Conservation (phyloP, 1,284 basidiomycete species). For the Puccinia novopanici region DNA sequence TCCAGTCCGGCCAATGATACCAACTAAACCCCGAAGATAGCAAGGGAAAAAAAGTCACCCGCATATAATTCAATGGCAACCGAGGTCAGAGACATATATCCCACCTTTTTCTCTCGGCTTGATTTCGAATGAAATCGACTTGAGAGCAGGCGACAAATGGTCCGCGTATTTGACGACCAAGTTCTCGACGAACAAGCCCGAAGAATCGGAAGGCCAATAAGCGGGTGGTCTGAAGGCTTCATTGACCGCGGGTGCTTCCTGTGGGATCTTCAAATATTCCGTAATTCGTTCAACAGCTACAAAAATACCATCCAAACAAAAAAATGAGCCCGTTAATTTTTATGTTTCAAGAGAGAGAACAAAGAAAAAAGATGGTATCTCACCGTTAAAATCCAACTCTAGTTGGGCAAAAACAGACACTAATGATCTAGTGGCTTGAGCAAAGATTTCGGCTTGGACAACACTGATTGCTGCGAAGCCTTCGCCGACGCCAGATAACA, state of each 20-base stretch:
- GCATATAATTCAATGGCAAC: not conserved
- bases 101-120: conserved; percentile 54
- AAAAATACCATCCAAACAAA: not conserved
- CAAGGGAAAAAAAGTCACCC: not conserved
- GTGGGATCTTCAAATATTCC: conserved; percentile 55
- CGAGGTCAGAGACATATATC: not conserved
- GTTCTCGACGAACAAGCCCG: conserved; percentile 53
- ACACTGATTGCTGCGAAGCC: conserved; percentile 50
- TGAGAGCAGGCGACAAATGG: conserved; percentile 55
- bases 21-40: not conserved
- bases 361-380: not conserved
- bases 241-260: conserved; percentile 52
- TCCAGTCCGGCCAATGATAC: conserved; percentile 29
- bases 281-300: conserved; percentile 55
- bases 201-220: conserved; percentile 49
- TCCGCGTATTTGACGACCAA: conserved; percentile 54
- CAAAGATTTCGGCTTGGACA: conserved; percentile 71
- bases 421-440: conserved; percentile 69
- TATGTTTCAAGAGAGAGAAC: too few species aligned
- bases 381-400: conserved; percentile 64
- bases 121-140: conserved; percentile 55
- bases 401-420: conserved; percentile 63
- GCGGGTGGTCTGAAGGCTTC: conserved; percentile 38
- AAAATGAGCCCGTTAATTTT: too few species aligned
- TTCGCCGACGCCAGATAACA: conserved; percentile 37